These are phyloP conservation scores for Poterioochromonas sp. DNA, from an alignment of 352 stramenopile species.

Conservation along the genomic window DNA sequence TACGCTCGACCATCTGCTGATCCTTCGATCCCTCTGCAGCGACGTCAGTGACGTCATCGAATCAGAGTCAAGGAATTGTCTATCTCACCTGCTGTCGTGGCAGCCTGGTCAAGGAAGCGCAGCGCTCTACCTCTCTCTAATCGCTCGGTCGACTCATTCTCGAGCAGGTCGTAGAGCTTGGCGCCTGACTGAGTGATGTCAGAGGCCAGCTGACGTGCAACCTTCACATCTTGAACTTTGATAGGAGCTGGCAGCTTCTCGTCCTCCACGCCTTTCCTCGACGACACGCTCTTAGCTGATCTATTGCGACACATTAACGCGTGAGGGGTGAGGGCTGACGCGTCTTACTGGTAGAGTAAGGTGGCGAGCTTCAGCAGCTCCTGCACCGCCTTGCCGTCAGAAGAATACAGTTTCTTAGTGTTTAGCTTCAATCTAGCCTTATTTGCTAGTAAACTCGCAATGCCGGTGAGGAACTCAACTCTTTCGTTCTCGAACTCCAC, in stretches of 20 bases:
- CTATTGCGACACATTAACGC: background rate
- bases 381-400: constrained; percentile 69
- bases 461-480: constrained; percentile 80
- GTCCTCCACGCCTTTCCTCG: constrained; percentile 62
- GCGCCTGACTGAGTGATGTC: constrained; percentile 85
- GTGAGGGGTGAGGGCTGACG: background rate
- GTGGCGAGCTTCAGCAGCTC: constrained; percentile 87
- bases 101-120: constrained; percentile 69
- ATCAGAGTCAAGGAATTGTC: constrained; percentile 4
- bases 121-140: constrained; percentile 66
- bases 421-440: constrained; percentile 85
- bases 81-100: constrained; percentile 5
- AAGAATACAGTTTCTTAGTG: constrained; percentile 85
- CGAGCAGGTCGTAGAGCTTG: constrained; percentile 78
- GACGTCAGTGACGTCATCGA: background rate
- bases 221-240: constrained; percentile 61
- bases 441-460: constrained; percentile 53
- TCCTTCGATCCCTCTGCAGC: constrained; percentile 59
- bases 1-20: constrained; percentile 68
- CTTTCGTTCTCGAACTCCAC: constrained; percentile 88
- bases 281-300: constrained; percentile 39
- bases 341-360: constrained; percentile 70
- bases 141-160: constrained; percentile 70
- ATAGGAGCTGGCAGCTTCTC: constrained; percentile 49
- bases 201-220: constrained; percentile 70